A percentile compares a stretch with the other conserved stretches of the same genome.
Conservation (phyloP, 306 rosid species). For the Cicer yamashitae region DNA sequence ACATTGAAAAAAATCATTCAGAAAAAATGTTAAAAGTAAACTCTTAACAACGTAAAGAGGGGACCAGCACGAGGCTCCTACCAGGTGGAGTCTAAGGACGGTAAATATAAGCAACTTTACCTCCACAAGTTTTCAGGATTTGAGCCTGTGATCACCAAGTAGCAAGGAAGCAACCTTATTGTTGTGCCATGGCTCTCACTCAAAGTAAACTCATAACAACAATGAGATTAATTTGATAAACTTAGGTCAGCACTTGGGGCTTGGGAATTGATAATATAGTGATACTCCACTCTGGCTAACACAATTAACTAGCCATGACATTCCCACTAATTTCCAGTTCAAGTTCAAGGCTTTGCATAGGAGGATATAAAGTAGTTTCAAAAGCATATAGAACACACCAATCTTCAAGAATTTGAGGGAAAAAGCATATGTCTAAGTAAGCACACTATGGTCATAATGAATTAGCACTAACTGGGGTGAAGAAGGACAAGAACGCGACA, state of each 20-base stretch:
- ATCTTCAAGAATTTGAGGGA: neutral
- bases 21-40: neutral
- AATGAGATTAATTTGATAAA: conserved; percentile 16
- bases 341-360: conserved; percentile 8
- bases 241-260: neutral
- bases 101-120: too few relatives aligned
- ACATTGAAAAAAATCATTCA: neutral
- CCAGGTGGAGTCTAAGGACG: too few relatives aligned
- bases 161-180: neutral
- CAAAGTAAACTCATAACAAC: conserved; percentile 8
- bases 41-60: neutral
- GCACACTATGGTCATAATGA: neutral
- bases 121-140: too few relatives aligned
- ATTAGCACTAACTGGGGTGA: neutral
- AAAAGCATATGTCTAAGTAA: neutral
- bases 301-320: conserved; percentile 23
- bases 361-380: conserved; percentile 10
- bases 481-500: conserved; percentile 8
- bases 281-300: conserved; percentile 22
- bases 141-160: too few relatives aligned
- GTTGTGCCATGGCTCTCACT: neutral
- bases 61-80: too few relatives aligned
- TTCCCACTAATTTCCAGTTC: conserved; percentile 21
- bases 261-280: neutral
- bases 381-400: conserved; percentile 16